Evolutionary conservation across 2,329 filamentous ascomycete species (phyloP), one percentile per base, ranked within the genome.

Genomic region (Fusarium newnesense): DNA sequence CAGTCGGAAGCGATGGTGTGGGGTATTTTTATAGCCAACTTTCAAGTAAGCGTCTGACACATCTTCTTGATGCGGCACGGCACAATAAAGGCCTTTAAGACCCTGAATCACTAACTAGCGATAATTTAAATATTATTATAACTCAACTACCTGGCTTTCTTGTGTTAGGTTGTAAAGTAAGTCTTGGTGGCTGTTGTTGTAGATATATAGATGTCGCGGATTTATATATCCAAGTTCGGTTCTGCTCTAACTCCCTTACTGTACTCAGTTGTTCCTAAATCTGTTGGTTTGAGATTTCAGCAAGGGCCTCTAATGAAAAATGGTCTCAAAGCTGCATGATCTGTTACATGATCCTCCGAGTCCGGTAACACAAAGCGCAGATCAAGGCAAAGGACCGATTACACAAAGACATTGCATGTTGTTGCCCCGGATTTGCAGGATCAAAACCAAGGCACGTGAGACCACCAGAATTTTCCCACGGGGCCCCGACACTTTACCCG

Each of bases 301-400:
- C 16, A 15, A 26, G 9, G 32, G 3, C 11, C 11, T 1, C 6
- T 1, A 4, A 10, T 10, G 2, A 2, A 2, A 9, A 15, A 36
- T 6, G 18, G 9, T 37, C 13, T 21, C 2, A 4, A 53, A 16
- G 18, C 24, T 24, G 24, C 24, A 24, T 24, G 24, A 24, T 24
- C 24, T 24, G 50, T 39, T 13, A 5, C 50, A 28, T 28, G 0
- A 2, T 4, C 9, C 0, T 9, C 34, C 19, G 0, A 28, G 10
- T n/a, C 19, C 1, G 13, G 50, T 4, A 28, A 7, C 2, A 37
- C 0, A 37, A 53, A 34, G 21, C 5, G 44, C 34, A 26, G 57
- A 53, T 53, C 36, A 24, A 34, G 4, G n/a, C 1, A 32, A 32
- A 54, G 46, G 44, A 54, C 57, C 46, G 57, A 60, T 53, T 42